Evolutionary conservation across 2,329 filamentous ascomycete species (phyloP).

Genomic region (Ceratocystis destructans): DNA sequence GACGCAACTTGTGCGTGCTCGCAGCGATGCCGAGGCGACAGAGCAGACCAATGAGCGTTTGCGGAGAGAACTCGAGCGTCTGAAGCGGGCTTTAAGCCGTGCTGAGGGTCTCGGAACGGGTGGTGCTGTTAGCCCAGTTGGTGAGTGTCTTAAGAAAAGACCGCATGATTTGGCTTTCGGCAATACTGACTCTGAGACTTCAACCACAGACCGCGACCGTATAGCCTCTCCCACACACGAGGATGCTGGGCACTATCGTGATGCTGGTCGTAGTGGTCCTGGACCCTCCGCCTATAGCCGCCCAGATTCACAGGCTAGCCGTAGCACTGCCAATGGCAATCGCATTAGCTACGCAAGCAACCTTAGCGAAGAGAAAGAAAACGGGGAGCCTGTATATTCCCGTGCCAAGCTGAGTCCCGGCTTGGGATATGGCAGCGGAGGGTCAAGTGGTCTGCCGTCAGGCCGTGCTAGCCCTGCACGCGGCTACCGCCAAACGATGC

Average conservation of each 20-base stretch:
- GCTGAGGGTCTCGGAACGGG: conserved; percentile 37
- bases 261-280: conserved; percentile 29
- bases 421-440: conserved; percentile 28
- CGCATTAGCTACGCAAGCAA: conserved; percentile 51
- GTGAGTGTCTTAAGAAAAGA: conserved; percentile 21
- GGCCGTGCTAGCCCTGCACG: conserved; percentile 47
- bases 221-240: conserved; percentile 35
- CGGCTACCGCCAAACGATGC: conserved; percentile 33
- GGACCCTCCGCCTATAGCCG: conserved; percentile 12
- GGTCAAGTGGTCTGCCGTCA: conserved; percentile 31
- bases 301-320: conserved; percentile 15
- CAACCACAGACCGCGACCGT: conserved; percentile 19
- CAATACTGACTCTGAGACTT: conserved; percentile 20
- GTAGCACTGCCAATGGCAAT: conserved; percentile 30
- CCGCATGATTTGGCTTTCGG: conserved; percentile 21
- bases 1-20: conserved; percentile 83
- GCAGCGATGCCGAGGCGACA: conserved; percentile 77
- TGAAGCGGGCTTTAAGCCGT: conserved; percentile 71
- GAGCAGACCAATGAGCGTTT: conserved; percentile 77
- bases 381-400: conserved; percentile 39
- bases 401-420: conserved; percentile 44
- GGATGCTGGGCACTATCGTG: conserved; percentile 41
- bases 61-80: conserved; percentile 73
- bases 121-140: conserved; percentile 21
- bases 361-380: conserved; percentile 66